phyloP scores from a whole-genome alignment of 306 rosid species.

The Carpinus fangiana region DNA sequence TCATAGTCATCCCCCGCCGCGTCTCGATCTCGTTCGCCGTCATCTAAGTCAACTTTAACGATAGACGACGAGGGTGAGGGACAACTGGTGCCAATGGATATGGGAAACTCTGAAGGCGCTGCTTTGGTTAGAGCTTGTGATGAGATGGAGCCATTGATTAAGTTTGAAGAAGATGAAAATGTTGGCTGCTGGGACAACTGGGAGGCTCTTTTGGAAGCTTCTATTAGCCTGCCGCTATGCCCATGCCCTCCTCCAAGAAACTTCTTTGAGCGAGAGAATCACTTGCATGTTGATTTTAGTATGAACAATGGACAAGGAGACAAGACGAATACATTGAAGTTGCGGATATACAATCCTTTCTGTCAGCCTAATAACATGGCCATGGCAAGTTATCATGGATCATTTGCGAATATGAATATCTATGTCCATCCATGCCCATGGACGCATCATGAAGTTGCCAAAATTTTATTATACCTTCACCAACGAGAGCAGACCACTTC shows the following conservation, averaged over 20 bases:
- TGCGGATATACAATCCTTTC: constrained; percentile 39
- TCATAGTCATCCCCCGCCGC: constrained; percentile 32
- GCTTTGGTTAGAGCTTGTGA: no score
- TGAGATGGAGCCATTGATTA: constrained; percentile 54
- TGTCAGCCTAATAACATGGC: constrained; percentile 20
- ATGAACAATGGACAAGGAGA: background rate
- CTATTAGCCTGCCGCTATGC: constrained; percentile 29
- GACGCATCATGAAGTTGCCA: background rate
- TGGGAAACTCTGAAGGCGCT: constrained; percentile 24
- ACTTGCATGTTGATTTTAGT: background rate
- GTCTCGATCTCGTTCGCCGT: background rate
- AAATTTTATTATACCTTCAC: background rate
- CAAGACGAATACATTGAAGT: constrained; percentile 9
- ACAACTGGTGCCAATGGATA: background rate
- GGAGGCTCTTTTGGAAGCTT: constrained; percentile 72
- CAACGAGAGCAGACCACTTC: no score
- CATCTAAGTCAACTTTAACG: background rate
- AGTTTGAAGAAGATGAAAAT: constrained; percentile 30
- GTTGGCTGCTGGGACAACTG: constrained; percentile 35
- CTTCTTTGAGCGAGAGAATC: no score
- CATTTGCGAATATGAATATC: background rate
- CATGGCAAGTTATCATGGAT: constrained; percentile 11
- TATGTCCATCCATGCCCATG: background rate
- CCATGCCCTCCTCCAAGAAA: constrained; percentile 22
- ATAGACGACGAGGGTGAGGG: constrained; percentile 23